These are phyloP conservation scores for Cytospora piceae DNA, from an alignment of 2,329 filamentous ascomycete species.

Conservation along the genomic window DNA sequence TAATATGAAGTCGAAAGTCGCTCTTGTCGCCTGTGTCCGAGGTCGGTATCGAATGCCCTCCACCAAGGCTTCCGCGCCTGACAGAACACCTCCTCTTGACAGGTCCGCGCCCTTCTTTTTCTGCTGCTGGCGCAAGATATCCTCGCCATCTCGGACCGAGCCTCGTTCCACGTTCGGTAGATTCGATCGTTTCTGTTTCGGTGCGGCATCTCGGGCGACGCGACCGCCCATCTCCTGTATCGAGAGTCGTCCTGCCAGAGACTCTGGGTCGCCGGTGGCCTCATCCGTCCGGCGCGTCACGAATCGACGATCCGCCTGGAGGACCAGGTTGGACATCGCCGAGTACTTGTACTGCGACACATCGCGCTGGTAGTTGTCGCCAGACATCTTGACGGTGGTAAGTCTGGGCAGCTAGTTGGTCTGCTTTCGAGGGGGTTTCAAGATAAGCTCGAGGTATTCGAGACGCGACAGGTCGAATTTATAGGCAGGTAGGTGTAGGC, in stretches of 20 bases:
- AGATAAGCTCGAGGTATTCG: constrained; percentile 7
- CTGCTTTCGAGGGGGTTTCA: constrained; percentile 2
- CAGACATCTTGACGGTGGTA: constrained; percentile 62
- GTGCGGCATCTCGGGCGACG: constrained; percentile 76
- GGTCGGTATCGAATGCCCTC: constrained; percentile 93
- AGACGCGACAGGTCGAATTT: constrained; percentile 18
- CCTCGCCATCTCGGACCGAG: constrained; percentile 76
- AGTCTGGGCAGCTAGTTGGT: not conserved
- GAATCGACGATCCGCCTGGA: constrained; percentile 98
- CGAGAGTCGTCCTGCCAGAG: constrained; percentile 88
- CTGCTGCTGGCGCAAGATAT: constrained; percentile 82
- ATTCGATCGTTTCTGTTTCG: constrained; percentile 78
- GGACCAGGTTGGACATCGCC: constrained; percentile 99
- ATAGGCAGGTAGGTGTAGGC: constrained; percentile 11
- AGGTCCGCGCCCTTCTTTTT: constrained; percentile 81
- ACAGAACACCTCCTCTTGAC: constrained; percentile 73
- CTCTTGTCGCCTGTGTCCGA: constrained; percentile 85
- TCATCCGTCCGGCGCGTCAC: constrained; percentile 91
- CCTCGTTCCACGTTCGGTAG: constrained; percentile 75
- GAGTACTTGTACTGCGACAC: constrained; percentile 98
- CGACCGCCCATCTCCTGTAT: constrained; percentile 93
- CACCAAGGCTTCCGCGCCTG: constrained; percentile 81
- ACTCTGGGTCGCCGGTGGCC: constrained; percentile 95
- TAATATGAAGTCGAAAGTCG: constrained; percentile 91
- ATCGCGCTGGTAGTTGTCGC: constrained; percentile 69